Percentiles rank a stretch among this genome's conserved stretches.
phyloP scores from a whole-genome alignment of 139 green algal species.

The Nannochloris sp. region DNA sequence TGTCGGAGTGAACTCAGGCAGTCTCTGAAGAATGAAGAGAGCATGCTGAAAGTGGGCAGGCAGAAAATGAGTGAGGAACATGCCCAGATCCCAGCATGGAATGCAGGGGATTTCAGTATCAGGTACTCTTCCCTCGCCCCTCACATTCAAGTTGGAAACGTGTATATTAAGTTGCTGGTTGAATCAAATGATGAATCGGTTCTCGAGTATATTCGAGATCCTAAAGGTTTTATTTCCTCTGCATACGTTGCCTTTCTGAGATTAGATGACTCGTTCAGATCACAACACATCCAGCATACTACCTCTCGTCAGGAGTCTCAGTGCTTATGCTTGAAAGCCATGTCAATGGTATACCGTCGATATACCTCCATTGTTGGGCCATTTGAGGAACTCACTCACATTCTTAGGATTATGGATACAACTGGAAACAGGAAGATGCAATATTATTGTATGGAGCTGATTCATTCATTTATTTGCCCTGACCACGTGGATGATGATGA shows the following conservation, averaged over 20 bases:
- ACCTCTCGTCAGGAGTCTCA: conserved; percentile 4
- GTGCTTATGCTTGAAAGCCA: conserved; percentile 64
- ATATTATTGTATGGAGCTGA: conserved; percentile 62
- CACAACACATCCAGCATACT: neutral
- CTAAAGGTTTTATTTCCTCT: conserved; percentile 67
- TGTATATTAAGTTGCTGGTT: conserved; percentile 81
- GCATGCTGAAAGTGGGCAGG: conserved; percentile 29
- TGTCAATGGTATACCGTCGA: conserved; percentile 67
- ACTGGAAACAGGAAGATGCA: conserved; percentile 48
- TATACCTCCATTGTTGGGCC: conserved; percentile 51
- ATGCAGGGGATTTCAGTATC: conserved; percentile 76
- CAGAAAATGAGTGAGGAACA: conserved; percentile 16
- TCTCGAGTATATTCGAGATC: conserved; percentile 55
- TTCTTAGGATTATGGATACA: conserved; percentile 59
- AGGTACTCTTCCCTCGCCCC: conserved; percentile 53
- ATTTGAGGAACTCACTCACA: conserved; percentile 66
- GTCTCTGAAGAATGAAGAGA: conserved; percentile 65
- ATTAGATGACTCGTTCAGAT: conserved; percentile 32
- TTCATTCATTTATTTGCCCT: conserved; percentile 60
- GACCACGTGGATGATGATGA: neutral
- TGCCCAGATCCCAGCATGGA: conserved; percentile 46
- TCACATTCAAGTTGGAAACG: conserved; percentile 72
- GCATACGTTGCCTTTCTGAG: conserved; percentile 72
- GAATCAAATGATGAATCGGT: conserved; percentile 49
- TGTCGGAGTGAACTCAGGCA: conserved; percentile 72